These are phyloP conservation scores for Pterocarpus santalinus DNA, from an alignment of 306 rosid species.

Conservation along the genomic window DNA sequence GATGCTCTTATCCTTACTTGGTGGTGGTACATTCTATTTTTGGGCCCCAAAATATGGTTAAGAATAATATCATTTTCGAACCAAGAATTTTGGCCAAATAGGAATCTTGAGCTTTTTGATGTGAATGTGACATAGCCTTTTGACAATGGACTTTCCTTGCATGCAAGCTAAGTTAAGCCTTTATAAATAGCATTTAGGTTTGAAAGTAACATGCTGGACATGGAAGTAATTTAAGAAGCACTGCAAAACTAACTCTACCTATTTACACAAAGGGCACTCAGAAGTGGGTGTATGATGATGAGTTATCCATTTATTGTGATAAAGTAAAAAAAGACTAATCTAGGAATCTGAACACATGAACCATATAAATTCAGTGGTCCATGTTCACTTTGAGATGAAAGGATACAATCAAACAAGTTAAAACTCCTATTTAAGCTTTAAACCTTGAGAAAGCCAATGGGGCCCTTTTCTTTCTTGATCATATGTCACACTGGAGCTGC, in stretches of 20 bases:
- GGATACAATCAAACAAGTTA: conserved; percentile 41
- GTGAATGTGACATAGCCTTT: not conserved
- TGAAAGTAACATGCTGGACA: conserved; percentile 17
- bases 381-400: conserved; percentile 43
- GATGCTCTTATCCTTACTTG: conserved; percentile 27
- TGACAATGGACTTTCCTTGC: conserved; percentile 34
- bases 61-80: conserved; percentile 42
- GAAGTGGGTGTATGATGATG: conserved; percentile 31
- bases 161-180: not conserved
- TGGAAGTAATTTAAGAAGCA: conserved; percentile 33
- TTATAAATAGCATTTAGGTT: conserved; percentile 34
- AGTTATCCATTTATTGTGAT: conserved; percentile 62
- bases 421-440: conserved; percentile 72
- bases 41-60: not conserved
- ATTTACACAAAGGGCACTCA: conserved; percentile 56
- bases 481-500: conserved; percentile 88
- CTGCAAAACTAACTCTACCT: conserved; percentile 40
- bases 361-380: conserved; percentile 61
- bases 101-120: conserved; percentile 23
- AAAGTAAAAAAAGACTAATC: conserved; percentile 51
- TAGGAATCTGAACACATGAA: conserved; percentile 61
- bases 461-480: conserved; percentile 85
- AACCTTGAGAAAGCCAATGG: conserved; percentile 87
- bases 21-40: conserved; percentile 7
- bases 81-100: conserved; percentile 16